Evolutionary conservation across 768 basidiomycete species (phyloP).

Genomic region (Tephrocybe sp.): DNA sequence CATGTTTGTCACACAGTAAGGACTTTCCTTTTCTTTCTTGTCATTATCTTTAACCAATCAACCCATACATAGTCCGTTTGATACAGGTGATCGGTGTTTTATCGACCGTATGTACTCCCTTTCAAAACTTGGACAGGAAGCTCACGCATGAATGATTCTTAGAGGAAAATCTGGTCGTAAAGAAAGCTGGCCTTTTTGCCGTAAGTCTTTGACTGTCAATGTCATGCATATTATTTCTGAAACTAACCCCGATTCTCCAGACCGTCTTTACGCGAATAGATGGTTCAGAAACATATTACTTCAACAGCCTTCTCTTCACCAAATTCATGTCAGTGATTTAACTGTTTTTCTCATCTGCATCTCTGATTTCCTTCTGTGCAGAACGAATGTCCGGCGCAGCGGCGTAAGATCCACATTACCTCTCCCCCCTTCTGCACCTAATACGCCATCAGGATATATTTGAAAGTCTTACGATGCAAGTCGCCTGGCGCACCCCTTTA

Average conservation of each 20-base stretch:
- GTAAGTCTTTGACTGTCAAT: slow-evolving; percentile 29
- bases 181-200: slow-evolving; percentile 78
- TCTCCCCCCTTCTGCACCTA: slow-evolving; percentile 9
- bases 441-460: slow-evolving; percentile 52
- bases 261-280: slow-evolving; percentile 72
- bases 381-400: slow-evolving; percentile 72
- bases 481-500: slow-evolving; percentile 73
- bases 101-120: slow-evolving; percentile 50
- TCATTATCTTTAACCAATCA: neutral
- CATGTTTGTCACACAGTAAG: slow-evolving; percentile 79
- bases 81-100: slow-evolving; percentile 81
- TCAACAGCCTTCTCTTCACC: slow-evolving; percentile 71
- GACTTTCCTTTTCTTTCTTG: slow-evolving; percentile 7
- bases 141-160: neutral
- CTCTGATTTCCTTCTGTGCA: slow-evolving; percentile 20
- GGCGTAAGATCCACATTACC: slow-evolving; percentile 37
- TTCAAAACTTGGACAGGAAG: neutral
- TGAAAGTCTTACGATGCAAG: slow-evolving; percentile 65
- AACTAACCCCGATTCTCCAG: slow-evolving; percentile 21
- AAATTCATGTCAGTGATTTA: slow-evolving; percentile 62
- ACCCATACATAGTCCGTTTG: slow-evolving; percentile 56
- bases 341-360: neutral
- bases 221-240: no score
- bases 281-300: slow-evolving; percentile 79
- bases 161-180: slow-evolving; percentile 73